A percentile compares a stretch with the other conserved stretches of the same genome.
phyloP scores from a whole-genome alignment of 805 yeast species.

The Candida maesae region DNA sequence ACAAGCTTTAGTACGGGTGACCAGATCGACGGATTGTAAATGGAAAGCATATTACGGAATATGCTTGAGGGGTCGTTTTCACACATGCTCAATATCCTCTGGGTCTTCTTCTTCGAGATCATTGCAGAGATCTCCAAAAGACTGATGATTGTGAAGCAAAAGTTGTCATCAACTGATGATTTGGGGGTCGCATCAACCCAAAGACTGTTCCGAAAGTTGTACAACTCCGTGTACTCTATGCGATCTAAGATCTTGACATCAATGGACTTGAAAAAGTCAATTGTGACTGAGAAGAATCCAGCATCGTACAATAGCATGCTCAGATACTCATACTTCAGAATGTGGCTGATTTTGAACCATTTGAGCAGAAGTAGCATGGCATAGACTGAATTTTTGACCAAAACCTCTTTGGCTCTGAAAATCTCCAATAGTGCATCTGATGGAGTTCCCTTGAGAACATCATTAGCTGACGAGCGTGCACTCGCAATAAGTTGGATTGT shows the following conservation, averaged over 20 bases:
- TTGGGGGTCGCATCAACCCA: slow-evolving; percentile 8
- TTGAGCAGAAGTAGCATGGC: slow-evolving; percentile 49
- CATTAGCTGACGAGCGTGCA: slow-evolving; percentile 5
- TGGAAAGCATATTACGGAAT: slow-evolving; percentile 51
- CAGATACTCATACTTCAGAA: slow-evolving; percentile 74
- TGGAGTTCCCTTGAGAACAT: slow-evolving; percentile 24
- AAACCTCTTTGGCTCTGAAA: slow-evolving; percentile 55
- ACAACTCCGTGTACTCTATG: slow-evolving; percentile 26
- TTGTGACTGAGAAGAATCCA: slow-evolving; percentile 37
- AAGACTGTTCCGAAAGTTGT: slow-evolving; percentile 3
- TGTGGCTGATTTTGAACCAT: slow-evolving; percentile 80
- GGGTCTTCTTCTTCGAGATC: slow-evolving; percentile 64
- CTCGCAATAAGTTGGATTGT: slow-evolving; percentile 56
- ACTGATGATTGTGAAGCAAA: slow-evolving; percentile 46
- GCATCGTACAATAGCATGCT: slow-evolving; percentile 72
- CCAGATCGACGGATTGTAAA: slow-evolving; percentile 62
- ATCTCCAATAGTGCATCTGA: slow-evolving; percentile 6
- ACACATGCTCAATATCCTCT: slow-evolving; percentile 61
- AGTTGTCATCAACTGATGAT: slow-evolving; percentile 27
- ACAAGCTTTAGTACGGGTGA: slow-evolving; percentile 68
- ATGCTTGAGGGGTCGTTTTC: slow-evolving; percentile 62
- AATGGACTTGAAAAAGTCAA: slow-evolving; percentile 17
- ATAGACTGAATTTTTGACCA: slow-evolving; percentile 55
- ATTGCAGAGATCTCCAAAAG: slow-evolving; percentile 53
- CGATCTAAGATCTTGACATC: slow-evolving; percentile 28